A percentile compares a stretch with the other conserved stretches of the same genome.
Conservation (phyloP, 768 basidiomycete species). For the Obba rivulosa region DNA sequence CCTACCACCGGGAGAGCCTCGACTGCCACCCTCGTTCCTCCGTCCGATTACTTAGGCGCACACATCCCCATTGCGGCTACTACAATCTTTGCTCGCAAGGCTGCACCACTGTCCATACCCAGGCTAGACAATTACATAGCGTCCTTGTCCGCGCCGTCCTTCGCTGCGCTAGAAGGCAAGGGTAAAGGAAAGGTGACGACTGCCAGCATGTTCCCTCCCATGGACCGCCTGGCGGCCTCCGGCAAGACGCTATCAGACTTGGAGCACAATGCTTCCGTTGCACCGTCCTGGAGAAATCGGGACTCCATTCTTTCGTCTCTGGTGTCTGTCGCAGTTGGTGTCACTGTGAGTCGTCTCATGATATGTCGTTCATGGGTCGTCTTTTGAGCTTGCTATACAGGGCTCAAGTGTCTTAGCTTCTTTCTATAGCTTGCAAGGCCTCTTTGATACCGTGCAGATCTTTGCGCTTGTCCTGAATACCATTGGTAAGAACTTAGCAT, state of each 20-base stretch:
- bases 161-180: constrained; percentile 17
- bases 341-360: constrained; percentile 39
- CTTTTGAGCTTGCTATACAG: constrained; percentile 26
- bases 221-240: constrained; percentile 47
- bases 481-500: constrained; percentile 37
- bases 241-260: constrained; percentile 53
- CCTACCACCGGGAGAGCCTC: neutral
- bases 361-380: neutral
- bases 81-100: constrained; percentile 51
- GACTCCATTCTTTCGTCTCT: constrained; percentile 44
- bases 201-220: constrained; percentile 51
- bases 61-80: constrained; percentile 52
- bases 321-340: constrained; percentile 43
- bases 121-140: constrained; percentile 56
- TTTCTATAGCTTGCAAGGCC: constrained; percentile 66
- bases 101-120: constrained; percentile 56
- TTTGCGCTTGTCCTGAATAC: constrained; percentile 68
- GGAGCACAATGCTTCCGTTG: constrained; percentile 44
- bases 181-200: constrained; percentile 15
- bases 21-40: constrained; percentile 7
- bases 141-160: constrained; percentile 37
- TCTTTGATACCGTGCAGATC: constrained; percentile 64
- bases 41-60: neutral
- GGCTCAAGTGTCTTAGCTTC: constrained; percentile 66
- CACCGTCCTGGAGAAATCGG: constrained; percentile 52